Base-by-base conservation (phyloP, 1,139 yeast species). In the Pichia sorboxylosa region DNA sequence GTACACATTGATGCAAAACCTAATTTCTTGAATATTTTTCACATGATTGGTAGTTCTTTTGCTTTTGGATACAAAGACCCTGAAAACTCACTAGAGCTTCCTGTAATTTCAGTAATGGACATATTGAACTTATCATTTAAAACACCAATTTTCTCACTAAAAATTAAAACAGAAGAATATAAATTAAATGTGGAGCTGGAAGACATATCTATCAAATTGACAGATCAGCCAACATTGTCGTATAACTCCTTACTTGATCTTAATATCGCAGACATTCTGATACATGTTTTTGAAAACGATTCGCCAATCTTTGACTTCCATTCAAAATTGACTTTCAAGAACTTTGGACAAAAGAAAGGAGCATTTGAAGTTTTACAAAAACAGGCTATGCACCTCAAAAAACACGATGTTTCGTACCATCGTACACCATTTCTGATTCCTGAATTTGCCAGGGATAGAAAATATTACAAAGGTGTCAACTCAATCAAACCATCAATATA, bases 331-430 rank as follows among this genome's bases (percentile, higher is more conserved):
- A 59, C 60, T 8, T 44, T 77, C 13, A 71, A 84, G 5, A 67
- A 73, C 41, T 78, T 84, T 42, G 60, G 66, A 19, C 76, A 73
- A 39, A 69, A 71, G 38, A 57, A 63, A 6, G 60, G 73, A 31
- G 69, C 66, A 48, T 51, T 53, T 1, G 61, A 61, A 8, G 68
- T 67, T 29, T 57, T 73, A 36, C 51, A 51, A 9, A 49, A 57
- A 14, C 95, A 85, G 51, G 77, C 77, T 36, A 61, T 62, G 6
- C 93, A 82, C 51, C 59, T 85, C 2, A 59, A 70, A 17, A 45
- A 61, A 10, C 81, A 82, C 47, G 98, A 90, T 58, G 81, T 83
- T 0, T 87, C 94, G 0, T 84, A 72, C 43, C 92, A 82, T 44
- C 58, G 98, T 33, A 61, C 74, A 16, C 77, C 93, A 0, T 85